Evolutionary conservation across 176 grass and related monocot species (phyloP), one percentile per base, ranked within the genome.

Genomic region (Carex kokanica): DNA sequence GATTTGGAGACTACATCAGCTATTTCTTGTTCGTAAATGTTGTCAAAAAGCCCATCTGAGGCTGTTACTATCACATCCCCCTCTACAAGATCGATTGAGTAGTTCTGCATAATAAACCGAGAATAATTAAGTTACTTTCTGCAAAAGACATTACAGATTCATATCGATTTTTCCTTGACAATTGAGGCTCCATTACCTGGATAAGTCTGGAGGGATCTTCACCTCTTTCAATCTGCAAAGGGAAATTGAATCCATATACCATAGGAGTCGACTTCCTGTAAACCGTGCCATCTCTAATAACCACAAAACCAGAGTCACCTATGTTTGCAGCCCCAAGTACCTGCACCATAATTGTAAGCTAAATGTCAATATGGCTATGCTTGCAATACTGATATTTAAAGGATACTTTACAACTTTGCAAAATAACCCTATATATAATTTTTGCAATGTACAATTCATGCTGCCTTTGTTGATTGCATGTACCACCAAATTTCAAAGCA

Each of bases 191-290:
- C 56, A 86, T 0, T 6, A 99, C 96, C 91, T 95, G 91, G 45
- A 95, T 77, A 74, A 89, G 63, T 78, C 90, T 99, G 25, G 87
- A 86, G 82, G 96, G 93, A 86, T 99, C 89, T 13, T 95, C 96
- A 0, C 96, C 96, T 82, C 90, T 95, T 63, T 99, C 96, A 45
- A 99, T 99, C 84, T 99, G 96, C 79, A 99, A 78, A 6, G 96
- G 96, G 60, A 99, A 99, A 90, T 99, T 99, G 75, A 99, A 99
- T 62, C 96, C 96, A 31, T 95, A 99, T 25, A 94, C 92, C 96
- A 99, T 99, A 0, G 96, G 89, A 3, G 86, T 99, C 53, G 96
- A 93, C 83, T 87, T 95, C 72, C 75, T 88, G 63, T 91, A 91
- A 49, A 99, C 62, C 38, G 82, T 61, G 31, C 91, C 91, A 79